Evolutionary conservation across 163 green algal species (phyloP), one percentile per base, ranked within the genome.

Genomic region (Chlorella variabilis): DNA sequence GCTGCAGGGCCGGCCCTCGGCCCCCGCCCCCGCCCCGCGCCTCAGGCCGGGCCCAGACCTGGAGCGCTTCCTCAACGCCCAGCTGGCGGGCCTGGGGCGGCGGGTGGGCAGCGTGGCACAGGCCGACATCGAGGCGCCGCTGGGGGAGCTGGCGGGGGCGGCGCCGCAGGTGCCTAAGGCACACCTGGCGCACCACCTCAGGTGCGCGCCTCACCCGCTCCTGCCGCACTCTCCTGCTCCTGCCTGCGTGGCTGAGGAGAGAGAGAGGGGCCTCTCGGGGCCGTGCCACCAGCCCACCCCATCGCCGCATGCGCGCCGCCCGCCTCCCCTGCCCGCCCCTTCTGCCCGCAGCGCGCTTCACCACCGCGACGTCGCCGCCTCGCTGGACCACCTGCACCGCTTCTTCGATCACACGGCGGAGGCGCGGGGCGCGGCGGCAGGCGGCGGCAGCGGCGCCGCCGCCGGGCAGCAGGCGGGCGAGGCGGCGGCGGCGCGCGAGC

Each of bases 351-450:
- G 73, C 73, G 63, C 83, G 17, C n/a, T 87, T 70, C 70, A 77
- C 39, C 67, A 89, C 51, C 45, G 77, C 20, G 78, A 89, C 77
- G 71, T 83, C 48, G 29, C 89, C 29, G 61, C 71, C 33, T 63
- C 89, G 62, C 69, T 92, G 31, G 81, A 91, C 71, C 27, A 68
- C 54, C 54, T 90, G 27, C 82, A 92, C 85, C 73, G 84, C 78
- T 82, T 86, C 59, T 88, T 91, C 69, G 80, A 91, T 71, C 51
- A 78, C 77, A 82, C 71, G 7, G 65, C 21, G 5, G 54, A 63
- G 7, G 45, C 17, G 29, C n/a, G n/a, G n/a, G 23, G 31, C n/a
- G 18, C 45, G 27, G 48, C 29, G 41, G 38, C 62, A 29, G 62
- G 71, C 59, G 27, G 33, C 13, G 34, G 31, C 25, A 18, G 27